Base-by-base conservation (phyloP, 106 monocot genomes). In the Apostasia shenzhenica region DNA sequence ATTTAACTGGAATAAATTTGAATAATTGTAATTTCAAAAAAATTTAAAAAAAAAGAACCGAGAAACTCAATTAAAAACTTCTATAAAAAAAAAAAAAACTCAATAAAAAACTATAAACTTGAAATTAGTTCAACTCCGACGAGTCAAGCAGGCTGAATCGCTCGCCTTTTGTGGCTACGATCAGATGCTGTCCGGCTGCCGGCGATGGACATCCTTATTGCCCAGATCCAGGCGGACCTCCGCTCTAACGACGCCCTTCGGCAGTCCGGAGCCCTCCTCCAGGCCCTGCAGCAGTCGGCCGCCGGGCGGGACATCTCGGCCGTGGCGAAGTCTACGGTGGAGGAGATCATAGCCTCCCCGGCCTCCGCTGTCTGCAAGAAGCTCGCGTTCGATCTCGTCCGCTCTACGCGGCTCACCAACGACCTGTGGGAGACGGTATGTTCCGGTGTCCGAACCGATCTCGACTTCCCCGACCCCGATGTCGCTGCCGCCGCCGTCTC, bases 381-480 rank as follows among this genome's bases (percentile, higher is more conserved):
- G 81, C 97, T 97, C 72, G 92, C 97, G 47, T 86, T 97, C 85
- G 97, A 97, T 72, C 97, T 97, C 70, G 69, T 97, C 72, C 92
- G 97, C 44, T 81, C 84, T 69, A 87, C 84, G 41, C 92, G 84
- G 68, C 84, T 97, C 75, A 80, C 97, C 14, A 80, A 86, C 45
- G 97, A 97, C 63, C 92, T 92, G 73, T 92, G 86, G 84, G 89
- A 89, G 78, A 75, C 73, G 53, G 82, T 84, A 76, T 73, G 72
- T 70, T 59, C 84, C 66, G 76, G 80, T 51, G 70, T 97, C 73
- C 86, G 87, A 55, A 72, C 92, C 65, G 97, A 97, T 68, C 92
- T 97, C 67, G 82, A 77, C 70, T 97, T 97, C 73, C 97, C 92
- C n/a, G 97, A 97, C 55, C 89, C 97, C 49, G 97, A 92, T 38